phyloP scores from a whole-genome alignment of 169 alveolate genomes.

The Pseudocohnilembus persalinus region DNA sequence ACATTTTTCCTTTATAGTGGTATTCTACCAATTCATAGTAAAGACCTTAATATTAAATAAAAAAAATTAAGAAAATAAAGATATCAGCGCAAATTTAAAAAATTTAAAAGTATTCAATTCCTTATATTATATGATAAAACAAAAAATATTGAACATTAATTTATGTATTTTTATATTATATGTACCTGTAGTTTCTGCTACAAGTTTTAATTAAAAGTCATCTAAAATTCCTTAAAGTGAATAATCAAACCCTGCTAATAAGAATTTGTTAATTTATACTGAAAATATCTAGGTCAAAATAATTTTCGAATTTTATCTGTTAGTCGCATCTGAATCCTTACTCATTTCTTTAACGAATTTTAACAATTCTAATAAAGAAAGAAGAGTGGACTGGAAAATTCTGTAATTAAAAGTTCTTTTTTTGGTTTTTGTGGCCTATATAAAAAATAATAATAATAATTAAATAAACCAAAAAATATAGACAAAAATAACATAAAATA shows the following conservation, averaged over 20 bases:
- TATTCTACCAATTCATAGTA: conserved; percentile 60
- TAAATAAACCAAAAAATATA: no score
- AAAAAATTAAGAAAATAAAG: no score
- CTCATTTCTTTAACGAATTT: conserved; percentile 57
- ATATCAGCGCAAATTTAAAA: no score
- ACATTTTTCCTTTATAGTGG: conserved; percentile 68
- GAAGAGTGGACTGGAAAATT: conserved; percentile 54
- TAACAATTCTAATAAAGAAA: conserved; percentile 45
- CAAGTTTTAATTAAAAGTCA: conserved; percentile 43
- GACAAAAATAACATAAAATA: no score
- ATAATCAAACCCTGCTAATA: conserved; percentile 43
- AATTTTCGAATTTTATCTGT: conserved; percentile 62
- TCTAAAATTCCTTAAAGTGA: conserved; percentile 41
- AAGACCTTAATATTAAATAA: conserved; percentile 6
- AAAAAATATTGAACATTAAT: not conserved
- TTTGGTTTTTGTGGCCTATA: conserved; percentile 33
- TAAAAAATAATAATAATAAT: no score
- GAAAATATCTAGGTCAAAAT: conserved; percentile 57
- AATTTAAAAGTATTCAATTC: no score
- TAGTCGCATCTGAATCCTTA: conserved; percentile 33
- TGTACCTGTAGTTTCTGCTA: conserved; percentile 45
- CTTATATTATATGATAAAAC: no score
- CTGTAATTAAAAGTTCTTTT: conserved; percentile 45
- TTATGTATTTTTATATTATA: no score
- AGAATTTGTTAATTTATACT: conserved; percentile 50